Conservation (phyloP, 2,329 filamentous ascomycete species). For the Alternaria angustiovoidea region DNA sequence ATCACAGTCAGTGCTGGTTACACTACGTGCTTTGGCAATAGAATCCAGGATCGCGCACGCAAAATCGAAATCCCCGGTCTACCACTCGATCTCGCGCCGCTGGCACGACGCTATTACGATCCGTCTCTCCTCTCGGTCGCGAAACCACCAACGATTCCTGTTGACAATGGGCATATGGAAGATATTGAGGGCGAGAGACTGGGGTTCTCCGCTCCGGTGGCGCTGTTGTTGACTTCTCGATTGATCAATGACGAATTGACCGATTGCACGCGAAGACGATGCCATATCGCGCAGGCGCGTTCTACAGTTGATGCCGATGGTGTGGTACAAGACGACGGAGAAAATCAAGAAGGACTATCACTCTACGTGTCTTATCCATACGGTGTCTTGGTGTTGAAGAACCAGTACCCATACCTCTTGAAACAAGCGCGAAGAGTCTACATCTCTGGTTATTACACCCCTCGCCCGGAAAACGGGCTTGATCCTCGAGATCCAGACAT, state of each 20-base stretch:
- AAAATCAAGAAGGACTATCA: constrained; percentile 44
- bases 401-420: constrained; percentile 50
- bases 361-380: constrained; percentile 53
- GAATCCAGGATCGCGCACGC: constrained; percentile 37
- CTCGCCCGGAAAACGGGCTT: constrained; percentile 6
- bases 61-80: constrained; percentile 46
- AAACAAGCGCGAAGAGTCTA: constrained; percentile 52
- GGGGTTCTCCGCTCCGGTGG: constrained; percentile 33
- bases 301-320: constrained; percentile 7
- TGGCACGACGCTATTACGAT: constrained; percentile 46
- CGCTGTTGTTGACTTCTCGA: constrained; percentile 42
- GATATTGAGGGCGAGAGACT: constrained; percentile 19
- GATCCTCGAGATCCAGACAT: constrained; percentile 9
- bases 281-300: constrained; percentile 23
- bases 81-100: constrained; percentile 46
- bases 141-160: constrained; percentile 33
- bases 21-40: constrained; percentile 38
- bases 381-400: constrained; percentile 52
- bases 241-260: constrained; percentile 48
- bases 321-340: background rate
- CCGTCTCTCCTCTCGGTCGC: constrained; percentile 42
- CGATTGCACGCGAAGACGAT: constrained; percentile 38
- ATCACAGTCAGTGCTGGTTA: constrained; percentile 53
- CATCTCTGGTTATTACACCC: constrained; percentile 51
- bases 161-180: constrained; percentile 19